Base-by-base conservation (phyloP, 2,329 filamentous ascomycete species). In the Trichophyton schoenleinii region DNA sequence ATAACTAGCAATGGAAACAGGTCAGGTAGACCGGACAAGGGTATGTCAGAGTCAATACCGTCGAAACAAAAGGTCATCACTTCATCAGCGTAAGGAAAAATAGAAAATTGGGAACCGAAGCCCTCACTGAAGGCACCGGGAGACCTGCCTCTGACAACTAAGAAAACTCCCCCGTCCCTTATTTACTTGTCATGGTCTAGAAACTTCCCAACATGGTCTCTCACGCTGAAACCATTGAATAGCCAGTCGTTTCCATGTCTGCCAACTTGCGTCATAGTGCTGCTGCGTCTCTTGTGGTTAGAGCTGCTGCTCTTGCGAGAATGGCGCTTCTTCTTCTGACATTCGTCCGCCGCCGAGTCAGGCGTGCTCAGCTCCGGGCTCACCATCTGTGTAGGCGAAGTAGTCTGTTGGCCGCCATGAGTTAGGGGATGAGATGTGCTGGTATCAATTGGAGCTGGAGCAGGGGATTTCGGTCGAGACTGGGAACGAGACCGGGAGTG, bases 191-290 rank as follows among this genome's bases (percentile, higher is more conserved):
- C 62, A 53, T 65, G 60, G 15, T 55, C 63, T 57, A 67, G 68
- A n/a, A 76, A 46, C 62, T 70, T 72, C 38, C 73, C 71, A 20
- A 75, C 69, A 44, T 73, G 76, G 38, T 78, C 75, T 3, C 73
- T 72, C 3, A 80, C 68, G 65, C 76, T 78, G 66, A 79, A 77
- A 1, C 77, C 75, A 20, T 74, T 73, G 62, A 80, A 80, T 3
- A 81, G 70, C 79, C 79, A 81, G 60, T 80, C 76, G 60, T 80
- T 80, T 18, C 73, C 75, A 67, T 80, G 78, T 7, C 78, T 74
- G 13, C 78, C 78, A 60, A 71, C 78, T 61, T 80, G 73, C 58
- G 73, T 74, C 48, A 77, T 67, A 0, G 74, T 77, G 18, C 72
- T 71, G 57, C 67, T 74, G 59, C 73, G 72, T 63, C 74, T 72